Base-by-base conservation (phyloP, 179 eudicot genomes). In the Drosera spatulata region DNA sequence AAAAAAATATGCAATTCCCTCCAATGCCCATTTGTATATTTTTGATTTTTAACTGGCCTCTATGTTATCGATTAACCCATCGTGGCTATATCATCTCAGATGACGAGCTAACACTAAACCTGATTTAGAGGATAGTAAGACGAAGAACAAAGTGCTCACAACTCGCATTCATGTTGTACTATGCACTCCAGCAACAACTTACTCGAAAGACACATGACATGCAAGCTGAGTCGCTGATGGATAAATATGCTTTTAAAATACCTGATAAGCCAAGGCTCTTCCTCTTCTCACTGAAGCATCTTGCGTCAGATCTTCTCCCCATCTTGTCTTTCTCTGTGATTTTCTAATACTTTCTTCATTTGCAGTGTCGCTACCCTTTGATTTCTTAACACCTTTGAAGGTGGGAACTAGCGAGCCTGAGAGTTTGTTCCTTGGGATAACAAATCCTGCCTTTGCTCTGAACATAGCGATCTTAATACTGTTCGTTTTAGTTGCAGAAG, bases 251-350 rank as follows among this genome's bases (percentile, higher is more conserved):
- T 58, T 38, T 3, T 9, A 48, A 51, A 65, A 55, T 82, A 93
- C 99, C 95, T 93, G 93, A 80, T 93, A 93, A 39, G 96, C 95
- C 62, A 81, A 66, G 54, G 95, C 95, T 80, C 91, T 79, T 66
- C 81, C 88, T 70, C 75, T 83, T 69, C 71, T 80, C 40, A 86
- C 90, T 72, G 85, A 53, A 61, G 89, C 57, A 76, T 93, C 99
- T 71, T 81, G 85, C 12, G 86, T 60, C 53, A 82, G 75, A 80
- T 89, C 99, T 70, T 89, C 82, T 52, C 82, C 95, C 99, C 99
- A 93, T 79, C 82, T 89, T 22, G 99, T 84, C 67, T 89, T 93
- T 69, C 99, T 93, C 62, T 73, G 90, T 53, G 63, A 68, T 56
- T 76, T 83, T 56, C 73, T 84, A 60, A 61, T 72, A 63, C 68